Evolutionary conservation across 2,329 filamentous ascomycete genomes (phyloP).

Genomic region (Clathrospora elynae): DNA sequence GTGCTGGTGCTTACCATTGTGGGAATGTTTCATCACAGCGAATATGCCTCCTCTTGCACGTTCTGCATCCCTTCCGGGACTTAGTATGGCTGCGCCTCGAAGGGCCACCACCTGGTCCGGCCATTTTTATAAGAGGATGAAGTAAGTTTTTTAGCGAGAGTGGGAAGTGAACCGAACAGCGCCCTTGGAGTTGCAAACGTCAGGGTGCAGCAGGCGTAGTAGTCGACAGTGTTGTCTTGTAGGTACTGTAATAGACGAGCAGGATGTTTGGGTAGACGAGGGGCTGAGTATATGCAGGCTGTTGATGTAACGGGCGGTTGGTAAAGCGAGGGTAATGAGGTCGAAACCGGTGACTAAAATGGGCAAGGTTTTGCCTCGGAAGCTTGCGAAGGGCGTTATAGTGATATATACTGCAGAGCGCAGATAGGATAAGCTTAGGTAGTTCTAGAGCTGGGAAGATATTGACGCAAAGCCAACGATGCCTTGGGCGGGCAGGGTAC

Average conservation of each 20-base stretch:
- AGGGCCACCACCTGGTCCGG: constrained; percentile 91
- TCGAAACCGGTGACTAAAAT: constrained; percentile 42
- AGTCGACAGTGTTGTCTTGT: constrained; percentile 15
- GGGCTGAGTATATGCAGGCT: constrained; percentile 42
- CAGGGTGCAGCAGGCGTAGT: constrained; percentile 20
- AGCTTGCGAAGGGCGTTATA: constrained; percentile 39
- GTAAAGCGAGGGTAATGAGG: constrained; percentile 41
- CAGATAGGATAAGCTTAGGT: constrained; percentile 40
- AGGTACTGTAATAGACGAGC: constrained; percentile 15
- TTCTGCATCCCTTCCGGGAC: constrained; percentile 97
- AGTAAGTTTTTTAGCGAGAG: constrained; percentile 19
- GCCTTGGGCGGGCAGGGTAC: constrained; percentile 32
- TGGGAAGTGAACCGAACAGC: constrained; percentile 20
- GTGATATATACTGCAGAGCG: constrained; percentile 44
- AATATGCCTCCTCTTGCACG: constrained; percentile 96
- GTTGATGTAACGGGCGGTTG: constrained; percentile 39
- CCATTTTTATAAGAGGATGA: constrained; percentile 62
- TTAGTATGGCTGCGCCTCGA: constrained; percentile 94
- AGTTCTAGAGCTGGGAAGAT: constrained; percentile 38
- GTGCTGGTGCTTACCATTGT: constrained; percentile 74
- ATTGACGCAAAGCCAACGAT: constrained; percentile 35
- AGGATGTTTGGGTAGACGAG: constrained; percentile 32
- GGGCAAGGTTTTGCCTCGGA: constrained; percentile 32
- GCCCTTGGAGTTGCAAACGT: constrained; percentile 16
- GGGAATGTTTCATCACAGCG: constrained; percentile 97